Conservation (phyloP, 2,329 filamentous ascomycete genomes). For the Gyromitra esculenta region DNA sequence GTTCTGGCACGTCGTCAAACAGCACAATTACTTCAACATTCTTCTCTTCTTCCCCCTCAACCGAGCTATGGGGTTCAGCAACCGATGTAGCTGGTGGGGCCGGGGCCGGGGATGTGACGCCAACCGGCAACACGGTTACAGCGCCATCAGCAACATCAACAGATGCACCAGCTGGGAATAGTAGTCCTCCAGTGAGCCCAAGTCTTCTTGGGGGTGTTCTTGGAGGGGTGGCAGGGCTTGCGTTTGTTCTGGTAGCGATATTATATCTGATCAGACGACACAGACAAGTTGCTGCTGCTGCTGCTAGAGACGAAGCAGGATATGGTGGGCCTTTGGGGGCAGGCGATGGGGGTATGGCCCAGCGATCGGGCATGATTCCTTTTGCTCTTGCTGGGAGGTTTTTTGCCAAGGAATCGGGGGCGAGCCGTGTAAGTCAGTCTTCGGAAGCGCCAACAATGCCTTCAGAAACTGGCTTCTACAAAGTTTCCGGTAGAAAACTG, state of each 20-base stretch:
- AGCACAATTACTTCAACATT: slow-evolving; percentile 38
- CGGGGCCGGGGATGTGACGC: slow-evolving; percentile 40
- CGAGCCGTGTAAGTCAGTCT: slow-evolving; percentile 31
- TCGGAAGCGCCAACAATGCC: slow-evolving; percentile 45
- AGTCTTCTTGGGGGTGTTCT: slow-evolving; percentile 71
- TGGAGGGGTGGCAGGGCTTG: slow-evolving; percentile 69
- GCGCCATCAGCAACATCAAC: slow-evolving; percentile 53
- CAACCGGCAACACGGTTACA: slow-evolving; percentile 41
- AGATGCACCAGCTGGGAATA: slow-evolving; percentile 42
- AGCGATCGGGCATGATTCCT: slow-evolving; percentile 44
- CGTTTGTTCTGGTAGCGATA: slow-evolving; percentile 65
- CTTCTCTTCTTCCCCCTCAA: slow-evolving; percentile 24
- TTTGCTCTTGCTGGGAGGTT: slow-evolving; percentile 44
- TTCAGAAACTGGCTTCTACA: slow-evolving; percentile 70
- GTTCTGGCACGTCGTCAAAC: slow-evolving; percentile 32
- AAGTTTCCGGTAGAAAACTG: slow-evolving; percentile 72
- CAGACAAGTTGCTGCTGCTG: slow-evolving; percentile 37
- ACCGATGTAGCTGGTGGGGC: slow-evolving; percentile 47
- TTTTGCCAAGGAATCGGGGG: slow-evolving; percentile 28
- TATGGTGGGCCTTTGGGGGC: slow-evolving; percentile 52
- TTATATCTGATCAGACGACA: slow-evolving; percentile 62
- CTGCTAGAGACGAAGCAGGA: slow-evolving; percentile 52
- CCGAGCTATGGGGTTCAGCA: slow-evolving; percentile 9
- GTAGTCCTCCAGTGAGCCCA: slow-evolving; percentile 62
- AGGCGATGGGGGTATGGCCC: slow-evolving; percentile 32